A percentile compares a stretch with the other conserved stretches of the same genome.
These are phyloP conservation scores for Tetradesmus lagerheimii DNA, from an alignment of 139 green algal genomes.

Conservation along the genomic window DNA sequence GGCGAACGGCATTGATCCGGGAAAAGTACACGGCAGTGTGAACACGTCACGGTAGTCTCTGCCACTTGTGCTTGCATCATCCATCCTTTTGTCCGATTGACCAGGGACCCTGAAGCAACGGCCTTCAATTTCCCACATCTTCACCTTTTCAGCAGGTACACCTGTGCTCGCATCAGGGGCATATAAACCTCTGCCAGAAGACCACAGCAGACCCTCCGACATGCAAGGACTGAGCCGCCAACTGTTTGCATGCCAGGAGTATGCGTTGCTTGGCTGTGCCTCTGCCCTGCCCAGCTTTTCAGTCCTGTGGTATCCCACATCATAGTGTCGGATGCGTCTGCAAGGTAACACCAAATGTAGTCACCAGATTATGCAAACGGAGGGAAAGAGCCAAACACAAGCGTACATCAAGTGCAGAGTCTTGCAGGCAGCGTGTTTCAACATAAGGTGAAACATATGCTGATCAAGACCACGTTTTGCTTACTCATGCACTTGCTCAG, in stretches of 20 bases:
- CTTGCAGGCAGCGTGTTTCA: neutral
- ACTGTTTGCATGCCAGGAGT: slow-evolving; percentile 22
- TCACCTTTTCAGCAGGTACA: neutral
- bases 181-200: neutral
- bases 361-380: too few relatives aligned
- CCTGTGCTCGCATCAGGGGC: neutral
- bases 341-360: too few relatives aligned
- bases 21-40: slow-evolving; percentile 31
- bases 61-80: neutral
- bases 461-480: neutral
- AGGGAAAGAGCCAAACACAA: too few relatives aligned
- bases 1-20: slow-evolving; percentile 7
- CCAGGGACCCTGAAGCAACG: neutral
- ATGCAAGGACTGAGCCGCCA: slow-evolving; percentile 23
- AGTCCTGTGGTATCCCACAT: slow-evolving; percentile 18
- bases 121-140: slow-evolving; percentile 3
- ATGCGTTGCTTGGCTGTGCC: neutral
- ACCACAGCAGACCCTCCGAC: slow-evolving; percentile 12
- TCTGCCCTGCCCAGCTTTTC: neutral
- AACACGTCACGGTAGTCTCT: neutral
- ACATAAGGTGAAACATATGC: neutral
- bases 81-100: neutral
- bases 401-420: too few relatives aligned
- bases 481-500: neutral
- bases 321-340: slow-evolving; percentile 34